Base-by-base conservation (phyloP, 2,329 filamentous ascomycete genomes). In the Colletotrichum eremochloae region DNA sequence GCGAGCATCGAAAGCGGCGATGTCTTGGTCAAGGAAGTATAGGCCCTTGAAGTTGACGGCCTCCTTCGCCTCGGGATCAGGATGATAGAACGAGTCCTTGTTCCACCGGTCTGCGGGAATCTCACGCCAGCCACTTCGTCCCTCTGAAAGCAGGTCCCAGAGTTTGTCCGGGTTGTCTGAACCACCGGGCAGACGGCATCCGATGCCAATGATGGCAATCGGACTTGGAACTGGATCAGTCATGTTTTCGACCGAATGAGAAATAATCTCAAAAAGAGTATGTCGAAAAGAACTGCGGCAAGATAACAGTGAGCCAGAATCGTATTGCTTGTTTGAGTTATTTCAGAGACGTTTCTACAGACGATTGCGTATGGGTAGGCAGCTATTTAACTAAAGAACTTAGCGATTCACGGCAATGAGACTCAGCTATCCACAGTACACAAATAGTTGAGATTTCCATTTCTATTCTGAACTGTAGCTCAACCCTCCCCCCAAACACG, bases 151-250 rank as follows among this genome's bases (percentile, higher is more conserved):
- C 33, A 82, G 67, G 9, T 78, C 64, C 78, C 79, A 80, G 0
- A 81, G 74, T 52, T 77, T 75, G 5, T 76, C 75, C 9, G 78
- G 77, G 33, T 71, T 77, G 29, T 67, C 63, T 33, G 75, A 73
- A 18, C 70, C 73, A 20, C 79, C 79, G 11, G 78, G 76, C n/a
- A 80, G 75, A 12, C 79, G 77, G 58, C 78, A 80, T 31, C 65
- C 76, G 42, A 75, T 77, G 71, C 79, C 79, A 64, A 81, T 75
- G 24, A 80, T 74, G 66, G 79, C 79, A 48, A 81, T 80, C 8
- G 76, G 76, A 38, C 5, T 50, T 31, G 42, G 60, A 18, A 24
- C 15, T n/a, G n/a, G 3, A 2, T 58, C 56, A 40, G 20, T 18
- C 56, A 58, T 46, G 44, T n/a, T n/a, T 20, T 9, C 2, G 11